These are phyloP conservation scores for Pholiota microspora DNA, from an alignment of 768 basidiomycete genomes.

Conservation along the genomic window DNA sequence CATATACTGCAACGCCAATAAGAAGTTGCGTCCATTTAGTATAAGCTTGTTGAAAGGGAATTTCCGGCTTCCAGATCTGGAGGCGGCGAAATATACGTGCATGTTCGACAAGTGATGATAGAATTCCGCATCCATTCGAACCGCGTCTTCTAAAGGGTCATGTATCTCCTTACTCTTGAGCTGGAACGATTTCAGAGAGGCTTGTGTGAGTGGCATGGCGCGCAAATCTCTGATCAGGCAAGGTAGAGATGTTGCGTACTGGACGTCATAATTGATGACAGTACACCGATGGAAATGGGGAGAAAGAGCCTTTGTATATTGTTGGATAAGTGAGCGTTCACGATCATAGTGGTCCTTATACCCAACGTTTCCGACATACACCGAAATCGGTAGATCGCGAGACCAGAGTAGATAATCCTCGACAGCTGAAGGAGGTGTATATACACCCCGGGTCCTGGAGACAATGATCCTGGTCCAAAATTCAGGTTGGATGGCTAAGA, in stretches of 20 bases:
- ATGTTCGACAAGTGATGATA: background rate
- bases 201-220: background rate
- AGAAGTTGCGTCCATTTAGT: slow-evolving; percentile 3
- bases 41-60: background rate
- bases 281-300: slow-evolving; percentile 8
- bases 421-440: background rate
- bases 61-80: background rate
- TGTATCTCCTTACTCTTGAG: slow-evolving; percentile 4
- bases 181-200: background rate
- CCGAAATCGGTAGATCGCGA: slow-evolving; percentile 1
- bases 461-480: slow-evolving; percentile 9
- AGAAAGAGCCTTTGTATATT: slow-evolving; percentile 4
- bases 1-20: background rate
- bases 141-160: background rate
- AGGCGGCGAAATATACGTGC: background rate
- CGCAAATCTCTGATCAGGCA: background rate
- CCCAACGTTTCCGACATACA: slow-evolving; percentile 4
- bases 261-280: slow-evolving; percentile 2
- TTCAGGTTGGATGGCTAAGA: background rate
- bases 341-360: background rate
- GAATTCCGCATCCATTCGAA: background rate
- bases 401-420: slow-evolving; percentile 3
- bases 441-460: background rate
- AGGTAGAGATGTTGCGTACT: slow-evolving; percentile 1
- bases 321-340: background rate